Evolutionary conservation across 306 rosid species (phyloP).

Genomic region (Medicago truncatula): MtrunA17r5.0-ANR NC_053045.1:38674001-38674500

Average conservation of each 20-base stretch:
- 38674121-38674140: background rate
- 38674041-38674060: conserved; percentile 2
- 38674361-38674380: conserved; percentile 33
- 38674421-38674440: conserved; percentile 59
- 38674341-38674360: background rate
- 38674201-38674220: too few species aligned
- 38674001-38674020: conserved; percentile 56
- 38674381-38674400: conserved; percentile 59
- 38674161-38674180: background rate
- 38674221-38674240: too few species aligned
- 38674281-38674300: conserved; percentile 64
- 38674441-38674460: conserved; percentile 53
- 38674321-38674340: background rate
- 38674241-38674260: conserved; percentile 55
- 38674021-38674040: conserved; percentile 24
- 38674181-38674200: conserved; percentile 3
- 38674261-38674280: conserved; percentile 69
- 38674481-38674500: conserved; percentile 37
- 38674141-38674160: background rate
- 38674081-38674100: background rate
- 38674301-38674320: background rate
- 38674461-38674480: conserved; percentile 38
- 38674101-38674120: background rate
- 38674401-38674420: conserved; percentile 48
- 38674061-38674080: conserved; percentile 11